Percentiles rank a stretch among this genome's conserved stretches.
Evolutionary conservation across 2,329 filamentous ascomycete species (phyloP).

Genomic region (Chrysoporthe puriensis): DNA sequence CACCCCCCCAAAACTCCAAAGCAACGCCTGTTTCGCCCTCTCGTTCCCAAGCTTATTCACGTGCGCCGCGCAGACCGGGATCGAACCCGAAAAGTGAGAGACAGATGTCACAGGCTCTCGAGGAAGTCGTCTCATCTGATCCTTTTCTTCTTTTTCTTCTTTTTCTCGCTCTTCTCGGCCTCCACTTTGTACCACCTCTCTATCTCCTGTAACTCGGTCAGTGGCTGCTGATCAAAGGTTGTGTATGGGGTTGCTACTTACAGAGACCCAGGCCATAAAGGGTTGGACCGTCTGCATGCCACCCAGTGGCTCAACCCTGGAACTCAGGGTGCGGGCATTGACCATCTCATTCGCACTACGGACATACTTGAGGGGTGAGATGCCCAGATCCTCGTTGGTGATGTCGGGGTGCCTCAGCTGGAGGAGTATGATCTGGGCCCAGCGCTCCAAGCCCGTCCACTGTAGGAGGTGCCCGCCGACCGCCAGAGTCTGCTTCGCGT

Average conservation of each 20-base stretch:
- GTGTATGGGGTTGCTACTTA: not conserved
- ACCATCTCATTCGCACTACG: constrained; percentile 26
- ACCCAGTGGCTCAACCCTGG: constrained; percentile 23
- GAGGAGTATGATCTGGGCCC: constrained; percentile 36
- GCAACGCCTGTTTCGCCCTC: not conserved
- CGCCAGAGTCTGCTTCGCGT: constrained; percentile 36
- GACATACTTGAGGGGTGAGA: constrained; percentile 26
- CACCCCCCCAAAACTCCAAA: not conserved
- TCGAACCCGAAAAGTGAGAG: not conserved
- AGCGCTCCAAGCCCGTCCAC: constrained; percentile 39
- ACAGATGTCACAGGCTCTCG: not conserved
- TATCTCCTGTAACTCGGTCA: constrained; percentile 22
- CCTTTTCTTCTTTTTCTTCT: constrained; percentile 27
- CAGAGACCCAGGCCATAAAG: constrained; percentile 24
- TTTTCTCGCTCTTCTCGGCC: constrained; percentile 18
- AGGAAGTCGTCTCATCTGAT: not conserved
- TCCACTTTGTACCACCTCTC: constrained; percentile 26
- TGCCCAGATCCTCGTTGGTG: constrained; percentile 38
- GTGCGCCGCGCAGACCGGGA: not conserved
- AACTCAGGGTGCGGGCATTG: constrained; percentile 24
- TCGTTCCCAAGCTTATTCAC: not conserved
- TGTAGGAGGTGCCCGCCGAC: constrained; percentile 41
- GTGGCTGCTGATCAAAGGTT: not conserved
- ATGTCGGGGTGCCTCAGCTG: constrained; percentile 37
- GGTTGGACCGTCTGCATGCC: constrained; percentile 24